Base-by-base conservation (phyloP, 2,329 filamentous ascomycete genomes). In the Xylariaceae sp. region DNA sequence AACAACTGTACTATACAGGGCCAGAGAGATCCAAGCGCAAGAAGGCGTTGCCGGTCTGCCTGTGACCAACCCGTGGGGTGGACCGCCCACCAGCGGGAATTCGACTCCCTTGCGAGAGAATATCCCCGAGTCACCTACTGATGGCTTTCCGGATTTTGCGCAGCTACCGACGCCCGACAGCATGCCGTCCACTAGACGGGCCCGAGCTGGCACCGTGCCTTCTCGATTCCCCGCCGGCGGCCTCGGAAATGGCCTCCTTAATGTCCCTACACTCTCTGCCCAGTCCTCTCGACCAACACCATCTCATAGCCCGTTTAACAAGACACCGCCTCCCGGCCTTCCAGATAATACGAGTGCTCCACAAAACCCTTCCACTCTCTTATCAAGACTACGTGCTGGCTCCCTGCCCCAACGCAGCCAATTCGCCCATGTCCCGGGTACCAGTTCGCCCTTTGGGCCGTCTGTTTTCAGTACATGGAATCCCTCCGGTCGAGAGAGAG, bases 71-170 rank as follows among this genome's bases (percentile, higher is more conserved):
- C 86, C 87, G 43, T 97, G 94, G 94, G 91, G 91, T 79, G 92
- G 94, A 8, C 92, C 94, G 62, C 92, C 94, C 47, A 96, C 92
- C 53, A 96, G 92, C 71, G 94, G 92, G 62, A 92, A 96, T 72
- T 96, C 92, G 26, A 96, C 92, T 42, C 94, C 94, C 64, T 81
- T 99, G 50, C 89, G 94, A 67, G 94, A 97, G 76, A 96, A 92
- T 62, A 97, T 99, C 58, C 91, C 92, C 60, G 94, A 99, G 74
- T 96, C 92, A 37, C 94, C 94, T 34, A 94, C 88, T 62, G 92
- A 96, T 75, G 92, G 89, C 63, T 97, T 97, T 65, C 91, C 94
- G 55, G 91, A 96, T 71, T 90, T 96, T 69, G 81, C 87, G 60
- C 83, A 85, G 64, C 79, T 88, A 42, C 80, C 87, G 42, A 80